Conservation (phyloP, 495 filamentous ascomycete species). For the Aspergillus ellipticus region DNA sequence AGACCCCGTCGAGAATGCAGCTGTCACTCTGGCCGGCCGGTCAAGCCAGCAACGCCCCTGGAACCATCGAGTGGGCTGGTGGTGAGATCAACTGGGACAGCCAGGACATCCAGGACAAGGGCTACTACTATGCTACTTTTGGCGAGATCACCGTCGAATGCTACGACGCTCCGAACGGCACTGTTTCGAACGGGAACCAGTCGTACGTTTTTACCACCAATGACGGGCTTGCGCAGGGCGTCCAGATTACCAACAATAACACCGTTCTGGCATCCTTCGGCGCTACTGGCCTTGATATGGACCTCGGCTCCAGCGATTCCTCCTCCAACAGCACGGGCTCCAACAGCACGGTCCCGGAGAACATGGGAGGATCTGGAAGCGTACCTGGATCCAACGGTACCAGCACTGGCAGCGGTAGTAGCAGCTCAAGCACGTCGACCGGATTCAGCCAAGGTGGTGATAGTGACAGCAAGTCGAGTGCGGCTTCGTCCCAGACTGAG, state of each 20-base stretch:
- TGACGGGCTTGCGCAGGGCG: slow-evolving; percentile 66
- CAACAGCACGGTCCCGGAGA: slow-evolving; percentile 35
- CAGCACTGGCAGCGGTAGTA: slow-evolving; percentile 14
- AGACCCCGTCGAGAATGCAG: slow-evolving; percentile 90
- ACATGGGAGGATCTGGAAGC: slow-evolving; percentile 30
- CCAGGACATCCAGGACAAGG: slow-evolving; percentile 71
- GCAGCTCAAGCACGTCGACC: neutral
- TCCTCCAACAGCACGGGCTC: slow-evolving; percentile 17
- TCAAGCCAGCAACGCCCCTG: slow-evolving; percentile 67
- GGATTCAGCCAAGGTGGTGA: slow-evolving; percentile 15
- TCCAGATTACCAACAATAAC: slow-evolving; percentile 67
- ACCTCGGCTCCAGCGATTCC: slow-evolving; percentile 29
- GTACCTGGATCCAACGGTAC: slow-evolving; percentile 20
- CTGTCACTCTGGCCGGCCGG: slow-evolving; percentile 96
- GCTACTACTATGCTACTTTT: slow-evolving; percentile 86
- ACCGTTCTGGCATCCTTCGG: slow-evolving; percentile 78
- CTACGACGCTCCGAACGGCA: slow-evolving; percentile 68
- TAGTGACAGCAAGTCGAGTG: slow-evolving; percentile 22
- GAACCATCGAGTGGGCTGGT: slow-evolving; percentile 90
- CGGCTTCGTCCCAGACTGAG: slow-evolving; percentile 39
- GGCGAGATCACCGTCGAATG: slow-evolving; percentile 76
- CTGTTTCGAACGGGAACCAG: slow-evolving; percentile 54
- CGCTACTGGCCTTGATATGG: slow-evolving; percentile 73
- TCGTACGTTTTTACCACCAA: slow-evolving; percentile 73
- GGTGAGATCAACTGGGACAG: slow-evolving; percentile 85